Evolutionary conservation across 2,329 filamentous ascomycete genomes (phyloP).

Genomic region (Paraphaeosphaeria sporulosa): DNA sequence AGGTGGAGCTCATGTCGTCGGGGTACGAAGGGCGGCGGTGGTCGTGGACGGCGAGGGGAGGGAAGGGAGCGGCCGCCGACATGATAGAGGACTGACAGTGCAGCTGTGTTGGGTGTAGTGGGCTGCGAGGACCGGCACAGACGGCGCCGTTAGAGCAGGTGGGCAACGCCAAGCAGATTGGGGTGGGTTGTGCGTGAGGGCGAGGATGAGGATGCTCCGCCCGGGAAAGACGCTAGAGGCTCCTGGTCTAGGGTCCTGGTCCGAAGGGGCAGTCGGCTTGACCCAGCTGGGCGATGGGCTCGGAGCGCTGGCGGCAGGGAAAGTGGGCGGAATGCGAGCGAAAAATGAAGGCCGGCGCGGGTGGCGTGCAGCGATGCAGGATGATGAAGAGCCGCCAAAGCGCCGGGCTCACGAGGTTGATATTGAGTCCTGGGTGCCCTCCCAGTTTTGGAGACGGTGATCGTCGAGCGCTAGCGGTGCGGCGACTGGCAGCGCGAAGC

Average conservation of each 20-base stretch:
- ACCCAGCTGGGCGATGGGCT: conserved; percentile 21
- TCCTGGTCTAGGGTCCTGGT: conserved; percentile 29
- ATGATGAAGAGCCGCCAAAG: neutral
- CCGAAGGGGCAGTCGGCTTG: conserved; percentile 26
- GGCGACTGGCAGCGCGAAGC: neutral
- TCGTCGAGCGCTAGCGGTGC: conserved; percentile 13
- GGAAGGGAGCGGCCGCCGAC: conserved; percentile 36
- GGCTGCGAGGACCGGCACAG: conserved; percentile 22
- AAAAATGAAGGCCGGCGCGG: conserved; percentile 6
- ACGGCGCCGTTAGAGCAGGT: conserved; percentile 35
- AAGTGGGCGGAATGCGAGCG: conserved; percentile 9
- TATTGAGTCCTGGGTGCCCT: neutral
- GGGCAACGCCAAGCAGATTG: conserved; percentile 32
- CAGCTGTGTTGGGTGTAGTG: conserved; percentile 13
- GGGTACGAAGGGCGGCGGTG: conserved; percentile 37
- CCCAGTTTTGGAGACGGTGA: conserved; percentile 13
- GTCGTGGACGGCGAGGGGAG: conserved; percentile 31
- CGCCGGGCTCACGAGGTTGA: neutral
- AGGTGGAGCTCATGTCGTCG: conserved; percentile 49
- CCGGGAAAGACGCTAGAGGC: conserved; percentile 31
- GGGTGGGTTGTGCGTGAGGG: conserved; percentile 27
- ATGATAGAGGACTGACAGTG: conserved; percentile 20
- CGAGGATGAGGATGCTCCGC: conserved; percentile 8
- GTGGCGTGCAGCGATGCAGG: conserved; percentile 2
- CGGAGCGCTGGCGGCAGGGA: conserved; percentile 22